Conservation (phyloP, 1,284 basidiomycete genomes). For the Puccinia hordei region DNA sequence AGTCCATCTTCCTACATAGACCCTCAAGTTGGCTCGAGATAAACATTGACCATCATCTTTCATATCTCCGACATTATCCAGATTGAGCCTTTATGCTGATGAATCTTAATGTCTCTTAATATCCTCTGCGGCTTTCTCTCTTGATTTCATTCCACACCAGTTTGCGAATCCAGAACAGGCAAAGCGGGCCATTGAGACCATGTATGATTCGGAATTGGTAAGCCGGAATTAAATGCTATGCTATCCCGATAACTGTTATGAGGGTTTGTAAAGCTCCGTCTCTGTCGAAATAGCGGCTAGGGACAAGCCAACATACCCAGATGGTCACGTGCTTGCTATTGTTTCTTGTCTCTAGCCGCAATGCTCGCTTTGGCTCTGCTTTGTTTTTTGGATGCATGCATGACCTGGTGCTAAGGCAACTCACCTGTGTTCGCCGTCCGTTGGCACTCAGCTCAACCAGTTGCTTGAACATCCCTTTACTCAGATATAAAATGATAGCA, state of each 20-base stretch:
- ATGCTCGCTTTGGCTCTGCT: not conserved
- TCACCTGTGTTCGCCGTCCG: no score
- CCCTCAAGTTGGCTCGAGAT: not conserved
- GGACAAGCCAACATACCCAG: not conserved
- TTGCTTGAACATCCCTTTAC: not conserved
- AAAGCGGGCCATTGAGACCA: constrained; percentile 36
- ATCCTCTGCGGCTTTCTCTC: not conserved
- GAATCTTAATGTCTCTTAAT: not conserved
- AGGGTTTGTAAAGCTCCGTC: not conserved
- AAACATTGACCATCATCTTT: not conserved
- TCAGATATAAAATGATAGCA: not conserved
- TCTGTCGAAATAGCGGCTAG: not conserved
- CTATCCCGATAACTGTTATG: not conserved
- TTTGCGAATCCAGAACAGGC: constrained; percentile 37
- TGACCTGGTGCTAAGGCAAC: not conserved
- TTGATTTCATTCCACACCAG: not conserved
- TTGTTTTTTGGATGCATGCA: not conserved
- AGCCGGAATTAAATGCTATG: not conserved
- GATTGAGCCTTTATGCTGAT: not conserved
- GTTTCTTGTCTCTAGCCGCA: not conserved
- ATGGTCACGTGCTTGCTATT: not conserved
- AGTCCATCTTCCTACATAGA: not conserved
- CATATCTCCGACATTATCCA: not conserved
- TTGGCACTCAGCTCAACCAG: not conserved
- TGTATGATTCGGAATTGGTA: constrained; percentile 44